Evolutionary conservation across 169 alveolate genomes (phyloP).

Genomic region (Amoebophrya sp.): DNA sequence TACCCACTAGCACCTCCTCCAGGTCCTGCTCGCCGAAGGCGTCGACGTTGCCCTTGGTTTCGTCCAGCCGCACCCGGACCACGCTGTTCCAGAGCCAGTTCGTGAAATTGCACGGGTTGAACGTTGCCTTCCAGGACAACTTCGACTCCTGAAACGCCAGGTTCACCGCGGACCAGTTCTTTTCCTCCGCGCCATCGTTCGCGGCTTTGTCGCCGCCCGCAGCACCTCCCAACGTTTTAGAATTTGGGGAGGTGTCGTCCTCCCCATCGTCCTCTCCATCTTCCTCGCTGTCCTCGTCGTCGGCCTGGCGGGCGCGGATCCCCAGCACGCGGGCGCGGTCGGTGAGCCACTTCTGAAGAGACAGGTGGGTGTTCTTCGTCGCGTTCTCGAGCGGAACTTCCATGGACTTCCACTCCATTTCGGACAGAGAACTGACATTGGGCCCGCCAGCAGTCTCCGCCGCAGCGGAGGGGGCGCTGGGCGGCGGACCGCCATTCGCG

Average conservation of each 20-base stretch:
- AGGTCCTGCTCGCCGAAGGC: constrained; percentile 16
- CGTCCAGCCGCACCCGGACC: background rate
- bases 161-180: constrained; percentile 22
- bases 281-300: too few species aligned
- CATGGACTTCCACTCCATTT: background rate
- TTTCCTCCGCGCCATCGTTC: constrained; percentile 14
- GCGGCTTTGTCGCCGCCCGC: constrained; percentile 22
- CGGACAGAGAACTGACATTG: background rate
- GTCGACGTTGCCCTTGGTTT: constrained; percentile 19
- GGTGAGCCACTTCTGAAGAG: background rate
- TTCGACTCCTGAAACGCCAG: constrained; percentile 22
- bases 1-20: constrained; percentile 8
- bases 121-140: constrained; percentile 16
- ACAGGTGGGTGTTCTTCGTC: background rate
- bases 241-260: background rate
- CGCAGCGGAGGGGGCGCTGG: too few species aligned
- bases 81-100: constrained; percentile 25
- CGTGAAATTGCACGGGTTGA: constrained; percentile 15
- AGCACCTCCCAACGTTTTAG: background rate
- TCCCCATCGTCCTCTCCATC: too few species aligned
- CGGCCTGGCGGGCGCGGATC: too few species aligned
- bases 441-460: too few species aligned
- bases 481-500: too few species aligned
- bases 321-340: background rate
- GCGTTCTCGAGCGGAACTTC: background rate